Conservation (phyloP, 2,329 filamentous ascomycete genomes). For the Fusarium robinianum region DNA sequence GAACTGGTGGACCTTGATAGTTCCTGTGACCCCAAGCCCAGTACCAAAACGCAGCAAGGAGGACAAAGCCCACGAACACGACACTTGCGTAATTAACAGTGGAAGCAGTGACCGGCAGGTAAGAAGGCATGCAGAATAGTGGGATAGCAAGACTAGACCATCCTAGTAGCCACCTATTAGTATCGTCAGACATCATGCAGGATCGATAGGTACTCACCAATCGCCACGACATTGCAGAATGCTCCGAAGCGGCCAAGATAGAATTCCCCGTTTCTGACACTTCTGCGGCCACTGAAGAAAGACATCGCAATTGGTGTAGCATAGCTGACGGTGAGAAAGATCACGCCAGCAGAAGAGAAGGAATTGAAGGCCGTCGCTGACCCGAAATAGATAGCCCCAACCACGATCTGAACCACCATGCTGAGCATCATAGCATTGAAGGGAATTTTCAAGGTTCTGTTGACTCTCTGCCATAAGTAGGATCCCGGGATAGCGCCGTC, state of each 20-base stretch:
- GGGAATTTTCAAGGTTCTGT: conserved; percentile 2
- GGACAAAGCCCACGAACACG: conserved; percentile 7
- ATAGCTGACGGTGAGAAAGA: conserved; percentile 1
- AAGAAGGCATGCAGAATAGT: conserved; percentile 13
- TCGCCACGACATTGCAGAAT: background rate
- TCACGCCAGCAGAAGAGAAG: background rate
- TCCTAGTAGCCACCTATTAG: background rate
- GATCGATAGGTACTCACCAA: background rate
- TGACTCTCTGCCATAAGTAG: conserved; percentile 7
- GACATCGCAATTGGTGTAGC: background rate
- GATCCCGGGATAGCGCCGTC: conserved; percentile 15
- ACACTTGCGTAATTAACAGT: conserved; percentile 10
- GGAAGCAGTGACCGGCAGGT: conserved; percentile 1
- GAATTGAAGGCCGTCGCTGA: background rate
- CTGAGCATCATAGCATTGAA: conserved; percentile 15
- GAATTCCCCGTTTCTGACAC: background rate
- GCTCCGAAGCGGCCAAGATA: background rate
- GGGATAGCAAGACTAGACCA: conserved; percentile 9
- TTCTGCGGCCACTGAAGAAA: background rate
- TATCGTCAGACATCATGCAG: background rate
- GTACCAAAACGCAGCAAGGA: conserved; percentile 9
- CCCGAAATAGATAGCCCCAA: background rate
- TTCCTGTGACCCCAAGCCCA: conserved; percentile 11
- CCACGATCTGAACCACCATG: conserved; percentile 5
- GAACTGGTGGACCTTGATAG: conserved; percentile 9